A percentile compares a stretch with the other conserved stretches of the same genome.
Evolutionary conservation across 1,284 basidiomycete species (phyloP).

Genomic region (Rhodofomes roseus): DNA sequence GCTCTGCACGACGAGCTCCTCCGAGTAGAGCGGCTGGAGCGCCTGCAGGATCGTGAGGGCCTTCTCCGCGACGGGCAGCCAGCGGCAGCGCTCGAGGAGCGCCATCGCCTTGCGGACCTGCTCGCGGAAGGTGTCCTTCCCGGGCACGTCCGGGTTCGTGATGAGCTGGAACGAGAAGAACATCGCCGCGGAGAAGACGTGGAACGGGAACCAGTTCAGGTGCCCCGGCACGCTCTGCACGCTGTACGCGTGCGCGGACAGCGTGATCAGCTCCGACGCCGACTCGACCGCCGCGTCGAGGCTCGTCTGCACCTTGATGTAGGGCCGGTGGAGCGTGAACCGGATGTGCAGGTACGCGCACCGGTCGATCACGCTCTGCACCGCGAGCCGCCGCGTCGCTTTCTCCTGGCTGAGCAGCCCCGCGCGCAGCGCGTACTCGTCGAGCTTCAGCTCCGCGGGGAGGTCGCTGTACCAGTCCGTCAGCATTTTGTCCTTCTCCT

Average conservation of each 20-base stretch:
- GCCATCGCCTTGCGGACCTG: conserved; percentile 66
- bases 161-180: conserved; percentile 84
- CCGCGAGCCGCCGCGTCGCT: conserved; percentile 56
- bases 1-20: conserved; percentile 42
- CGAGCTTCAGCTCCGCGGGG: conserved; percentile 67
- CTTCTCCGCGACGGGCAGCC: conserved; percentile 66
- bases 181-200: conserved; percentile 80
- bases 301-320: conserved; percentile 58
- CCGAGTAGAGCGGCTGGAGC: conserved; percentile 65
- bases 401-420: conserved; percentile 58
- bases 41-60: conserved; percentile 63
- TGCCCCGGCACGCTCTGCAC: conserved; percentile 71
- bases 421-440: conserved; percentile 67
- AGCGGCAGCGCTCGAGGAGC: conserved; percentile 59
- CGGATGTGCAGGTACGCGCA: conserved; percentile 76
- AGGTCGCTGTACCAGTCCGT: conserved; percentile 70
- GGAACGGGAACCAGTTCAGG: conserved; percentile 78
- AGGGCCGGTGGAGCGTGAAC: conserved; percentile 77
- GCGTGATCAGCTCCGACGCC: conserved; percentile 71
- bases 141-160: conserved; percentile 71
- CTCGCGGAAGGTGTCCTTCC: conserved; percentile 64
- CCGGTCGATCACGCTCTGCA: conserved; percentile 74
- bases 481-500: conserved; percentile 63
- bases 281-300: conserved; percentile 69
- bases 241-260: conserved; percentile 53